phyloP scores from a whole-genome alignment of 129 eudicot genomes.

The Saussurea involucrata region DNA sequence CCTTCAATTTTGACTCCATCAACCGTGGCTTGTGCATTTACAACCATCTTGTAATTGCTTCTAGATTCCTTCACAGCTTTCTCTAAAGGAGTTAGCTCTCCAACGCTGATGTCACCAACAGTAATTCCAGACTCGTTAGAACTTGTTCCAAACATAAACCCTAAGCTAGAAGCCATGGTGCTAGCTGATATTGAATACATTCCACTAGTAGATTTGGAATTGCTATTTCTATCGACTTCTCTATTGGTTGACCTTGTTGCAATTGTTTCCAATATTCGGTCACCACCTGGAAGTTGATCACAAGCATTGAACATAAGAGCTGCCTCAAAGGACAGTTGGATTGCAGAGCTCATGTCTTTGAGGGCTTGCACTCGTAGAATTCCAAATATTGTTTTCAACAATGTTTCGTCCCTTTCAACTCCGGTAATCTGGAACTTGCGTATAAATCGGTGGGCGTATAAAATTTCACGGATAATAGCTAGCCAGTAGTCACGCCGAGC shows the following conservation, averaged over 20 bases:
- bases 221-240: constrained; percentile 37
- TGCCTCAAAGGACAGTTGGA: constrained; percentile 51
- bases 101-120: constrained; percentile 85
- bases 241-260: constrained; percentile 57
- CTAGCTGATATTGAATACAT: constrained; percentile 70
- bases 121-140: constrained; percentile 38
- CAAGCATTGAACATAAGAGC: constrained; percentile 88
- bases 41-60: constrained; percentile 72
- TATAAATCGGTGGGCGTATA: constrained; percentile 67
- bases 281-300: constrained; percentile 95
- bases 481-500: constrained; percentile 92
- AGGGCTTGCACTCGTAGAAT: constrained; percentile 82
- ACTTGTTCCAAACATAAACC: constrained; percentile 58
- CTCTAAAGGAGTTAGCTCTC: constrained; percentile 75
- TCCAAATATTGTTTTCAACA: constrained; percentile 78
- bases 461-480: constrained; percentile 75
- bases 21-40: constrained; percentile 81
- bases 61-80: constrained; percentile 80
- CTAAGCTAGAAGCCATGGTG: constrained; percentile 68
- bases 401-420: constrained; percentile 64
- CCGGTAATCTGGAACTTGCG: constrained; percentile 65
- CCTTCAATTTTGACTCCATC: constrained; percentile 97
- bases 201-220: constrained; percentile 29
- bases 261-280: constrained; percentile 67
- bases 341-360: constrained; percentile 44